Base-by-base conservation (phyloP, 257 asterid genomes). In the Nemophila menziesii region DNA sequence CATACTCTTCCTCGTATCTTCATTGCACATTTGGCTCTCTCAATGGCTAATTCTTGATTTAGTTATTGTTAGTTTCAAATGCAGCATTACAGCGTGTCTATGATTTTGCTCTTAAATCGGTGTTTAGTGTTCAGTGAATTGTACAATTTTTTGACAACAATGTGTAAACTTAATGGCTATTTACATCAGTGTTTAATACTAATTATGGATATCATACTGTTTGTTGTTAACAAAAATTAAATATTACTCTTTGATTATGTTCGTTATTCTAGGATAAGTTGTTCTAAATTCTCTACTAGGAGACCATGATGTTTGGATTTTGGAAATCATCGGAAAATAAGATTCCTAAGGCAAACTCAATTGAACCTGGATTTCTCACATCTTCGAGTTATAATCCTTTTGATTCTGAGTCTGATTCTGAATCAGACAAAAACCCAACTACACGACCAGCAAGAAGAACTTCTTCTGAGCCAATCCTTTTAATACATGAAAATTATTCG, bases 251-350 rank as follows among this genome's bases (percentile, higher is more conserved):
- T 29, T 5, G 36, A 29, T 13, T 29, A 3, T 7, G 9, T 2
- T 29, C 36, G 5, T 29, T 29, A 7, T 29, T 29, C 4, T 29
- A 29, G n/a, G n/a, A n/a, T n/a, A n/a, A n/a, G 36, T 13, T 3
- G 9, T 29, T 29, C 8, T 29, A 10, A 29, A 29, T 29, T 5
- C 7, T 29, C 4, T 29, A 29, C 36, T 29, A 5, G 36, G 27
- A 1, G 55, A 69, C 56, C n/a, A n/a, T n/a, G 40, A 90, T 90
- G 98, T 90, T 90, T 46, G 93, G 98, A 11, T 74, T 76, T 53
- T 68, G 60, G 54, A 89, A 75, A 72, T 63, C 79, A 7, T 39
- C 60, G 1, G 77, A 71, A 4, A 61, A 64, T 8, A 63, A 51
- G 36, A 20, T 66, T 69, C 5, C 64, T 69, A 37, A 56, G 62